Evolutionary conservation across 2,329 filamentous ascomycete genomes (phyloP), one percentile per base, ranked within the genome.

Genomic region (Endoconidiophora polonica): DNA sequence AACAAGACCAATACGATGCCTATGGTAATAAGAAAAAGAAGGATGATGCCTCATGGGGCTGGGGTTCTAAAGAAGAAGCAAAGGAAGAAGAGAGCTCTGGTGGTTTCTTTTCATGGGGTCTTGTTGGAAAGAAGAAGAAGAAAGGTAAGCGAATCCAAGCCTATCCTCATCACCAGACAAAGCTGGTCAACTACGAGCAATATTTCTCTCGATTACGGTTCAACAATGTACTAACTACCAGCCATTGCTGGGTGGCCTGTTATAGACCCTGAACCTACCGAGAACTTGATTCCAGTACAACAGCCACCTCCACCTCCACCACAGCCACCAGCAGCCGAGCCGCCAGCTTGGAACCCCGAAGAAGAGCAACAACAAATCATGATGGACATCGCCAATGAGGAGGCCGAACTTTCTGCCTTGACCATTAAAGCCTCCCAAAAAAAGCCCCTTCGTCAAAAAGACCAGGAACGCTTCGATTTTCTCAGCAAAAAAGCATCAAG

Each of bases 321-420:
- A 41, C 14, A n/a, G 16, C 37, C 24, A 24, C 33, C 29, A 26
- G 18, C 38, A 9, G 46, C 14, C 46, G 10, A 44, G 7, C 47
- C 47, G 12, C 14, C 16, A 9, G n/a, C 24, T 2, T 39, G 45
- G 24, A 39, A 18, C 6, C 38, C 48, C 10, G 44, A 49, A 42
- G 24, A 37, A 36, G 51, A 53, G 24, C 47, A 46, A 37, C 42
- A 44, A 24, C 45, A 46, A 23, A 37, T 53, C 20, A 46, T 43
- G 38, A 39, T 23, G n/a, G 51, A 53, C 12, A 46, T 53, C 16
- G 47, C 47, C 39, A 29, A 46, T 16, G 51, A 53, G 16, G 51
- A 53, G 37, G 38, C 24, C 3, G 51, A 53, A 26, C 29, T 49
- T 12, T 18, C 41, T n/a, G 20, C 36, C 10, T 36, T 52, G 36